A percentile compares a stretch with the other conserved stretches of the same genome.
These are phyloP conservation scores for Acacia confusa DNA, from an alignment of 306 rosid species.

Conservation along the genomic window DNA sequence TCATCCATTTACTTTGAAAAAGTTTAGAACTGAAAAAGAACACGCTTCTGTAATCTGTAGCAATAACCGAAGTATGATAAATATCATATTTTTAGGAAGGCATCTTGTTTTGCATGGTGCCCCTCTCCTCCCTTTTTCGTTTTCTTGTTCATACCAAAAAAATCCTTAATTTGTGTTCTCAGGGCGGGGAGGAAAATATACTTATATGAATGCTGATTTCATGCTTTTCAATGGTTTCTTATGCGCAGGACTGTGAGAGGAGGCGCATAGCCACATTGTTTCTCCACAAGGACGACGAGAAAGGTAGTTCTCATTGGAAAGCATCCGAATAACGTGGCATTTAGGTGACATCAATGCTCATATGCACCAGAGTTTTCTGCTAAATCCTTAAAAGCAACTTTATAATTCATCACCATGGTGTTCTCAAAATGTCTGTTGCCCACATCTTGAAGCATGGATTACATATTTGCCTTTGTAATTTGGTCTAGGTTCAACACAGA, in stretches of 20 bases:
- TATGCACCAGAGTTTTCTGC: constrained; percentile 29
- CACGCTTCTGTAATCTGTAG: background rate
- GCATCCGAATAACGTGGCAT: constrained; percentile 32
- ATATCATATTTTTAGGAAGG: too few species aligned
- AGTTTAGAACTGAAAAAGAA: background rate
- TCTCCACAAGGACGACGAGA: constrained; percentile 78
- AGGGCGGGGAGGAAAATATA: background rate
- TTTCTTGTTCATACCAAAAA: background rate
- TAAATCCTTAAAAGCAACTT: background rate
- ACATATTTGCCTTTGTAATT: constrained; percentile 15
- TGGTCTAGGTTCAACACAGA: background rate
- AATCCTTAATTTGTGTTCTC: background rate
- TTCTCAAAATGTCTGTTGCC: constrained; percentile 11
- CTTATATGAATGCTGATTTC: background rate
- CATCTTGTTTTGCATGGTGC: background rate
- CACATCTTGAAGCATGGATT: background rate
- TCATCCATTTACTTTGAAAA: background rate
- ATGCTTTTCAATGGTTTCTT: background rate
- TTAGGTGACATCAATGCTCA: background rate
- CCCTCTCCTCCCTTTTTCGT: background rate
- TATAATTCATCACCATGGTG: constrained; percentile 26
- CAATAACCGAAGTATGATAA: background rate
- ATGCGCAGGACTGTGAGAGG: constrained; percentile 83
- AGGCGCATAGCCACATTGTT: constrained; percentile 85
- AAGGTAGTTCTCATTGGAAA: constrained; percentile 29